Evolutionary conservation across 805 yeast species (phyloP), one percentile per base, ranked within the genome.

Genomic region (Candida piceae): DNA sequence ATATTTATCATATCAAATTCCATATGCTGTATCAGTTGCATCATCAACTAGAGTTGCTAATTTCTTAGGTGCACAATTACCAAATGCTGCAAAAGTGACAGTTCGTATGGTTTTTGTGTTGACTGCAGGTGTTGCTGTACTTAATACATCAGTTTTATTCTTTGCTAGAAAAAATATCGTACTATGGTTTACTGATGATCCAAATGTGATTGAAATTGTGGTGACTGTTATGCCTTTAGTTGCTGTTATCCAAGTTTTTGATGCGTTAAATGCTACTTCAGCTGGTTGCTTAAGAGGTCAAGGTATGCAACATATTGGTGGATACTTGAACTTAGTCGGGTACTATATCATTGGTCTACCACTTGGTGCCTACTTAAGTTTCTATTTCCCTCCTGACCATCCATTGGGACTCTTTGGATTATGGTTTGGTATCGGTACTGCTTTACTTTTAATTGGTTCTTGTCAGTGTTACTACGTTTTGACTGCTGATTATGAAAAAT

Each of bases 11-110:
- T 84, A 80, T 55, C 93, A 84, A 55, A 63, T 83, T 6, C 89
- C 89, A 16, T 80, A 84, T 53, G 86, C 87, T 12, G 70, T 82
- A 24, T 76, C 85, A 7, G 80, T 84, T 36, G 84, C 89, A 4
- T 74, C 84, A 0, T 77, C 87, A 9, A 82, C 90, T 2, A 70
- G 90, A 58, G 73, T 83, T 16, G 90, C 90, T 4, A 80, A 84
- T 68, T 80, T 68, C 44, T 70, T 84, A 38, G 93, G 93, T 17
- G 84, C 86, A 1, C 50, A 52, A 35, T 39, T 60, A 11, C 57
- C 61, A 19, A 31, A 44, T 5, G 59, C 63, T 16, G 63, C 66
- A 2, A 38, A 31, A 11, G 45, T 44, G 0, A 42, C 63, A 2
- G 49, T 62, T 16, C 40, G 49, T 23, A 49, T 56, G 44, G 54